Base-by-base conservation (phyloP, 805 yeast genomes). In the Saccharomyces paradoxus region DNA sequence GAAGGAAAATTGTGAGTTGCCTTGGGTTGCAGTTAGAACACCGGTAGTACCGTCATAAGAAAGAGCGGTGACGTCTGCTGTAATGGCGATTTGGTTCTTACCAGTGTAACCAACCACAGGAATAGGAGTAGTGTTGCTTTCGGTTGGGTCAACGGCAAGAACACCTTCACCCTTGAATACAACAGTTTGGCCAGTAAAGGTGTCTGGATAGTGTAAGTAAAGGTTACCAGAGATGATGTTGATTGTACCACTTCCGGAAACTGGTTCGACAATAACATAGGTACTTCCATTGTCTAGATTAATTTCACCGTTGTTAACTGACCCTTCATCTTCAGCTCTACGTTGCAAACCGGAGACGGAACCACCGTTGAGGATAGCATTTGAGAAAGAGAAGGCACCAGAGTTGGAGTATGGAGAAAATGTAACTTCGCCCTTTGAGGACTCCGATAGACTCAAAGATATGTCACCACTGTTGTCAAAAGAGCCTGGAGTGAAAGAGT, bases 121-220 rank as follows among this genome's bases (percentile, higher is more conserved):
- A 17, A 51, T 51, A 28, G 54, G 31, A 8, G 47, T n/a, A 32
- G 46, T 26, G 31, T 28, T 51, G 29, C 41, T 14, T 2, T 28
- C 47, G 10, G 54, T 44, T 31, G 54, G 46, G 24, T 52, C 51
- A 47, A 52, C 26, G 27, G 37, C 48, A 17, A 52, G 31, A 27
- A 41, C 49, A 24, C 51, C 54, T 6, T n/a, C 47, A 4, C 54
- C 48, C 29, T 52, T 27, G 27, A 52, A 30, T 2, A 21, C 32
- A 32, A 52, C 51, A 32, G 47, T 52, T 52, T 52, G 54, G n/a
- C 51, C 54, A 9, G 54, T 48, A 27, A 52, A 52, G 5, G 41
- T n/a, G 46, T 27, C 26, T 27, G 54, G 54, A 26, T 48, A 37
- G 24, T 37, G 44, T 7, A 37, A 17, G 44, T 37, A 37, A 37